A percentile compares a stretch with the other conserved stretches of the same genome.
Conservation (phyloP, 306 rosid genomes). For the Calophaca sinica region DNA sequence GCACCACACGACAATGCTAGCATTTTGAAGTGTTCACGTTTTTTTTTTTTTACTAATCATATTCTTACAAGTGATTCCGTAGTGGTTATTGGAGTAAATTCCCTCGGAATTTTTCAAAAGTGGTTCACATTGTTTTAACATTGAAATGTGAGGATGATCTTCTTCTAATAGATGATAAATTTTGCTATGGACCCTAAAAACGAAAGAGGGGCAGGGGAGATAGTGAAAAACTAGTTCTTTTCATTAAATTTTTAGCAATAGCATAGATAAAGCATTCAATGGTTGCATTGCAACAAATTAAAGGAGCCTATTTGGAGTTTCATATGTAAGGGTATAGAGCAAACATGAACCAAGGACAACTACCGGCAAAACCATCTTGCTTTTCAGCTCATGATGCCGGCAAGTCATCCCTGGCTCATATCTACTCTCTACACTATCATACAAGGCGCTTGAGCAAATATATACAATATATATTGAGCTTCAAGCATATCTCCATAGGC, state of each 20-base stretch:
- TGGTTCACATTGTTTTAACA: too few relatives aligned
- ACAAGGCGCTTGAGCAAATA: neutral
- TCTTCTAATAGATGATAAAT: neutral
- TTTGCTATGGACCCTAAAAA: too few relatives aligned
- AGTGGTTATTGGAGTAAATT: neutral
- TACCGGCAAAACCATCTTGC: slow-evolving; percentile 11
- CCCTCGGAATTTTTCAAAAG: too few relatives aligned
- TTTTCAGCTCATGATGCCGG: slow-evolving; percentile 19
- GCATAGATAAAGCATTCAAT: too few relatives aligned
- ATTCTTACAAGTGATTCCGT: neutral
- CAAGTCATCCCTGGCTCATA: slow-evolving; percentile 52
- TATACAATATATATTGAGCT: too few relatives aligned
- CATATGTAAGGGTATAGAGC: slow-evolving; percentile 45
- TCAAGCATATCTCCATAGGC: too few relatives aligned
- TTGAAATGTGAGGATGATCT: neutral
- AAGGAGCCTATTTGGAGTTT: slow-evolving; percentile 38
- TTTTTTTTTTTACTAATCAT: too few relatives aligned
- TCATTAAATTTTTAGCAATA: neutral
- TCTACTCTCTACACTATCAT: slow-evolving; percentile 41
- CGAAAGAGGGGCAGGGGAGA: neutral
- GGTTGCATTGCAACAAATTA: neutral
- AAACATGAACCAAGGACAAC: slow-evolving; percentile 42
- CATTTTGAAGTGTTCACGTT: too few relatives aligned
- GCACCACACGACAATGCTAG: too few relatives aligned
- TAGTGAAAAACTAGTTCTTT: neutral